Evolutionary conservation across 2,329 filamentous ascomycete genomes (phyloP).

Genomic region (Nemania serpens): DNA sequence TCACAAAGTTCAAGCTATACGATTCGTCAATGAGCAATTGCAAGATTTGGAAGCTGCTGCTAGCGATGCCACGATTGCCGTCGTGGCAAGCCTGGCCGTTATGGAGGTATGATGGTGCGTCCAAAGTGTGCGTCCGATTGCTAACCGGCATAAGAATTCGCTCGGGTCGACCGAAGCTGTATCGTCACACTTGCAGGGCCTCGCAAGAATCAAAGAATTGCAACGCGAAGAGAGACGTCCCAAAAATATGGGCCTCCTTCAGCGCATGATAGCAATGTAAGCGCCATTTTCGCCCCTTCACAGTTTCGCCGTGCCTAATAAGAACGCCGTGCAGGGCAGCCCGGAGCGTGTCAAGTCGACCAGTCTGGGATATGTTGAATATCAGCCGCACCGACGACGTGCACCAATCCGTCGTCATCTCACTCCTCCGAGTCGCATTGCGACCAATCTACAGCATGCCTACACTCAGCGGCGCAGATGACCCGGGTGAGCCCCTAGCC

Average conservation of each 20-base stretch:
- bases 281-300: conserved; percentile 18
- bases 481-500: conserved; percentile 35
- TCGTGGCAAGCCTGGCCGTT: conserved; percentile 50
- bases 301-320: conserved; percentile 25
- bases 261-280: conserved; percentile 51
- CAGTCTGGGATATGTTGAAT: conserved; percentile 46
- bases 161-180: conserved; percentile 50
- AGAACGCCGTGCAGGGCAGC: conserved; percentile 44
- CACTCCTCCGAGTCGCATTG: conserved; percentile 50
- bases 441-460: conserved; percentile 45
- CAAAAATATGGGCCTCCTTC: conserved; percentile 44
- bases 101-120: conserved; percentile 45
- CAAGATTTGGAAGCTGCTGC: conserved; percentile 44
- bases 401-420: conserved; percentile 52
- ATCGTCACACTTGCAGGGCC: conserved; percentile 48
- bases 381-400: conserved; percentile 46
- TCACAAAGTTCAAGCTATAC: conserved; percentile 53
- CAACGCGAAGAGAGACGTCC: conserved; percentile 38
- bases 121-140: background rate
- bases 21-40: conserved; percentile 51
- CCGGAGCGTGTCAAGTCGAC: conserved; percentile 46
- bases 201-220: conserved; percentile 43
- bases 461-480: conserved; percentile 34
- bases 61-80: conserved; percentile 49
- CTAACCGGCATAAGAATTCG: conserved; percentile 43